A percentile compares a stretch with the other conserved stretches of the same genome.
These are phyloP conservation scores for Fomitopsis pulvina DNA, from an alignment of 768 basidiomycete genomes.

Conservation along the genomic window DNA sequence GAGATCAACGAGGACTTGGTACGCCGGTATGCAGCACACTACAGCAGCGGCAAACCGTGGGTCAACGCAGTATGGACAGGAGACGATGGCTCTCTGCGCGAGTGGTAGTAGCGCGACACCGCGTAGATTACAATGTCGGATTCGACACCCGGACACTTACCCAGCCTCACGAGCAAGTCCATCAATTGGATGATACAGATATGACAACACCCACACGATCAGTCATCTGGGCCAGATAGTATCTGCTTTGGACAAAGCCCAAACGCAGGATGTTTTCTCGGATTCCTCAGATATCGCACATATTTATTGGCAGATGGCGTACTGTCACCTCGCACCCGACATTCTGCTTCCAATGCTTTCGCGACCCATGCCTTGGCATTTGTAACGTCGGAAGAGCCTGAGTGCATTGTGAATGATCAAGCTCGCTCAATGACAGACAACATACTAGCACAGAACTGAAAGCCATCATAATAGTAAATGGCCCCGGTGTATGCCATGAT, in stretches of 20 bases:
- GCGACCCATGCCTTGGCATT: conserved; percentile 10
- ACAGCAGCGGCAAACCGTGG: conserved; percentile 41
- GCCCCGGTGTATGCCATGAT: conserved; percentile 9
- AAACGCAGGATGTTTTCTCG: conserved; percentile 11
- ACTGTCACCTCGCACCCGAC: not conserved
- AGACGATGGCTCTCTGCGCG: conserved; percentile 44
- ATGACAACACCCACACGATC: not conserved
- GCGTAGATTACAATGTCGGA: too few relatives aligned
- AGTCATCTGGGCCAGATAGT: conserved; percentile 11
- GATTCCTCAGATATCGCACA: conserved; percentile 11
- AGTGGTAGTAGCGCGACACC: conserved; percentile 45
- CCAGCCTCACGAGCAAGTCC: not conserved
- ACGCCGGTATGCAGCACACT: conserved; percentile 26
- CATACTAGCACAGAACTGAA: conserved; percentile 18
- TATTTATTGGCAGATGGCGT: conserved; percentile 9
- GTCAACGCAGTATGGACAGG: conserved; percentile 52
- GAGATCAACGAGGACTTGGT: conserved; percentile 55
- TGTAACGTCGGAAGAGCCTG: not conserved
- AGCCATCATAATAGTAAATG: conserved; percentile 21
- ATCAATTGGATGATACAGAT: not conserved
- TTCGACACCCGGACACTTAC: too few relatives aligned
- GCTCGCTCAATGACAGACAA: not conserved
- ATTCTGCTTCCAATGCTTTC: conserved; percentile 8
- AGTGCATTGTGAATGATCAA: not conserved
- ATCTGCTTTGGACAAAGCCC: conserved; percentile 8